These are phyloP conservation scores for Porcisia hertigi DNA, from an alignment of 208 protist genomes.

Conservation along the genomic window DNA sequence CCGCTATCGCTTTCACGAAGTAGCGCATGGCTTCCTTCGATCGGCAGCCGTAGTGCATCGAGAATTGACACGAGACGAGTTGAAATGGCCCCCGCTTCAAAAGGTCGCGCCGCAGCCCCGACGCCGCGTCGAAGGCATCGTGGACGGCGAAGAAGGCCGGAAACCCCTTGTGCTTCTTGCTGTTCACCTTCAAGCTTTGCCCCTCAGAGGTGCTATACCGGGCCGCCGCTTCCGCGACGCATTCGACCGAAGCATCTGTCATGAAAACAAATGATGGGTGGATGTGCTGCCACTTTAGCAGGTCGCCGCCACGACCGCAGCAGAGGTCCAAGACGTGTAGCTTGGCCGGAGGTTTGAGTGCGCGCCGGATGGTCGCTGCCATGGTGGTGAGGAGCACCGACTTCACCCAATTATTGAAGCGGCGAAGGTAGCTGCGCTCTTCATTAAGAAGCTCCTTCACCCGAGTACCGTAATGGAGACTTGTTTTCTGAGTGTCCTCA, in stretches of 20 bases:
- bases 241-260: constrained; percentile 67
- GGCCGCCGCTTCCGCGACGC: constrained; percentile 69
- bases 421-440: constrained; percentile 52
- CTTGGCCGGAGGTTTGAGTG: constrained; percentile 19
- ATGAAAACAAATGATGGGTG: constrained; percentile 60
- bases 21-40: constrained; percentile 34
- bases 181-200: constrained; percentile 55
- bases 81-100: constrained; percentile 31
- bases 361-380: constrained; percentile 7
- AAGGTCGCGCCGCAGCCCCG: constrained; percentile 29
- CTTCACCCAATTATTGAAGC: constrained; percentile 86
- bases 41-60: constrained; percentile 79
- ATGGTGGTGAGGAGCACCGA: constrained; percentile 26
- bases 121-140: constrained; percentile 62
- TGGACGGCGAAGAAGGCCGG: constrained; percentile 62
- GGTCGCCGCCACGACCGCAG: constrained; percentile 74
- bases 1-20: constrained; percentile 57
- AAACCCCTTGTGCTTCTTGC: constrained; percentile 40
- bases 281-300: constrained; percentile 75
- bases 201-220: constrained; percentile 69
- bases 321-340: constrained; percentile 65
- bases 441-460: constrained; percentile 39
- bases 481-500: constrained; percentile 41
- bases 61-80: constrained; percentile 83
- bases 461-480: constrained; percentile 63